A percentile compares a stretch with the other conserved stretches of the same genome.
Evolutionary conservation across 768 basidiomycete genomes (phyloP).

Genomic region (Pleurotus sapidus): DNA sequence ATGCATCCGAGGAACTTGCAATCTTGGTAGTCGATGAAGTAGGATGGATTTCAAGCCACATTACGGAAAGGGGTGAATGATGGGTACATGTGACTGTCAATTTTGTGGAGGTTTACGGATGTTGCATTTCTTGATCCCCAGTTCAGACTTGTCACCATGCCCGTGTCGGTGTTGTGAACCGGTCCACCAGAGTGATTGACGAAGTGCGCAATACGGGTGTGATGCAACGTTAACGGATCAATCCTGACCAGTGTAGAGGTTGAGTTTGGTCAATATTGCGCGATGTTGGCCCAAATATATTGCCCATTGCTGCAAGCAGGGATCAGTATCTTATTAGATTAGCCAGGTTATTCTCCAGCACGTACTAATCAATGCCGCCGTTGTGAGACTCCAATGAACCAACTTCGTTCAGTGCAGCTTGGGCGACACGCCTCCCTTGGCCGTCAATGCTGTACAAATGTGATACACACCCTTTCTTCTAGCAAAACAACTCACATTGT

Average conservation of each 20-base stretch:
- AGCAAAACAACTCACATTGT: background rate
- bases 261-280: slow-evolving; percentile 4
- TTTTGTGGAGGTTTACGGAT: background rate
- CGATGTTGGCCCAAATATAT: slow-evolving; percentile 6
- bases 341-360: background rate
- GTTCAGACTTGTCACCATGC: background rate
- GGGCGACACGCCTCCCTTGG: background rate
- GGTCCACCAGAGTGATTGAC: slow-evolving; percentile 1
- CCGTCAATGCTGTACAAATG: background rate
- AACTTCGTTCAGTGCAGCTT: slow-evolving; percentile 1
- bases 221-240: background rate
- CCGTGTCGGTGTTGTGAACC: background rate
- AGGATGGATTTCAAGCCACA: background rate
- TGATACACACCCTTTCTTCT: background rate
- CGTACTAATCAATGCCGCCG: slow-evolving; percentile 4
- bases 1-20: slow-evolving; percentile 5
- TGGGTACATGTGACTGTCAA: background rate
- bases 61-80: background rate
- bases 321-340: background rate
- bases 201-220: slow-evolving; percentile 2
- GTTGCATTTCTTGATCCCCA: slow-evolving; percentile 5
- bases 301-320: background rate
- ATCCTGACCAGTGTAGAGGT: slow-evolving; percentile 1
- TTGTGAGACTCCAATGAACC: slow-evolving; percentile 1
- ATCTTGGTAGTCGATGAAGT: slow-evolving; percentile 6